Evolutionary conservation across 1,139 yeast species (phyloP).

Genomic region (Hemisphaericaspora xylanilytica): DNA sequence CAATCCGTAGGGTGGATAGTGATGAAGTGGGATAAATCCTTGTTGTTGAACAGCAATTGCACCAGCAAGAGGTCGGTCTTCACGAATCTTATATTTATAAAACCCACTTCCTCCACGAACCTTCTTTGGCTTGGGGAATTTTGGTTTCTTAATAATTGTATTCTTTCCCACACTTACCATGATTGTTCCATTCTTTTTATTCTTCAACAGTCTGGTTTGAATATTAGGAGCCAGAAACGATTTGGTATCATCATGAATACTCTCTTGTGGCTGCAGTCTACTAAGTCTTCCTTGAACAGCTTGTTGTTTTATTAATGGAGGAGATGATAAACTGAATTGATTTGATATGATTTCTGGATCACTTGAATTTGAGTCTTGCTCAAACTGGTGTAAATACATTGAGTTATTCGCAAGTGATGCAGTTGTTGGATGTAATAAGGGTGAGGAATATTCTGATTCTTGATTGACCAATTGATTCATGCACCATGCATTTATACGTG

Average conservation of each 20-base stretch:
- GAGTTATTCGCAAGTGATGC: neutral
- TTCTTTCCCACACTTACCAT: conserved; percentile 15
- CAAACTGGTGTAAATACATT: conserved; percentile 1
- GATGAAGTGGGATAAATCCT: conserved; percentile 2
- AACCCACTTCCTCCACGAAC: conserved; percentile 10
- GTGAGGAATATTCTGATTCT: neutral
- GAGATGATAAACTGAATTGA: conserved; percentile 3
- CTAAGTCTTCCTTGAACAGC: neutral
- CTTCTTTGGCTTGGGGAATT: conserved; percentile 11
- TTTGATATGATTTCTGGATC: conserved; percentile 4
- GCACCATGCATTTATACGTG: conserved; percentile 18
- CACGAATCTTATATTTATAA: conserved; percentile 7
- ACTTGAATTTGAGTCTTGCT: conserved; percentile 1
- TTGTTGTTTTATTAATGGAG: conserved; percentile 5
- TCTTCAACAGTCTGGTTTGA: neutral
- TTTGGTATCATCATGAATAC: neutral
- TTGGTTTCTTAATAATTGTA: conserved; percentile 14
- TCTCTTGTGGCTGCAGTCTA: conserved; percentile 2
- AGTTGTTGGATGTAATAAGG: conserved; percentile 1
- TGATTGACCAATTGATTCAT: conserved; percentile 11
- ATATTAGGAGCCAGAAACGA: conserved; percentile 7
- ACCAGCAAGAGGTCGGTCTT: neutral
- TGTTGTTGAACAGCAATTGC: neutral
- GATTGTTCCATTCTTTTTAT: neutral
- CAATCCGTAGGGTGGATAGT: neutral